These are phyloP conservation scores for Cyphellophora europaea DNA, from an alignment of 2,329 filamentous ascomycete genomes.

Conservation along the genomic window DNA sequence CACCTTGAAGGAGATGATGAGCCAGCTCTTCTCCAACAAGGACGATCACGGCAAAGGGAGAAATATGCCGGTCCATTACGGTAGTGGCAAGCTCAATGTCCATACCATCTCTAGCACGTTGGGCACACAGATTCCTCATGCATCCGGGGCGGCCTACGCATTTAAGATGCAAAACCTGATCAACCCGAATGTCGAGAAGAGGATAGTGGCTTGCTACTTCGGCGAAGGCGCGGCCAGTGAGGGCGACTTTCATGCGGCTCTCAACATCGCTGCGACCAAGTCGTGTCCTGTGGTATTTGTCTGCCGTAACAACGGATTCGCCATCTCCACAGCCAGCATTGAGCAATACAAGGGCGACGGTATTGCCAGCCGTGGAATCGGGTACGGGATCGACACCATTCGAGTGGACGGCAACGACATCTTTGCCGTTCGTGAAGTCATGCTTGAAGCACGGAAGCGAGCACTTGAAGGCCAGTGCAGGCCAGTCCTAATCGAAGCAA, in stretches of 20 bases:
- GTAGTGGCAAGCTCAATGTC: constrained; percentile 70
- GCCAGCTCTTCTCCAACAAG: constrained; percentile 80
- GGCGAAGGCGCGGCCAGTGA: constrained; percentile 85
- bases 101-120: constrained; percentile 80
- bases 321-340: constrained; percentile 78
- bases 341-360: constrained; percentile 90
- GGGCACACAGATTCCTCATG: constrained; percentile 83
- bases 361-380: constrained; percentile 75
- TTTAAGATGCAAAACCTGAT: constrained; percentile 70
- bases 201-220: constrained; percentile 76
- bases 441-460: constrained; percentile 64
- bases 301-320: constrained; percentile 87
- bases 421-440: constrained; percentile 76
- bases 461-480: constrained; percentile 72
- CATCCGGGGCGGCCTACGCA: constrained; percentile 77
- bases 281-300: constrained; percentile 84
- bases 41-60: constrained; percentile 72
- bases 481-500: constrained; percentile 83
- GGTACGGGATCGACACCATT: constrained; percentile 90
- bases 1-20: constrained; percentile 83
- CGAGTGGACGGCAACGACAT: constrained; percentile 92
- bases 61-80: constrained; percentile 96
- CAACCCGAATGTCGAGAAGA: constrained; percentile 56
- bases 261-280: constrained; percentile 83
- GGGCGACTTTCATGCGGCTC: constrained; percentile 82